Percentiles rank a stretch among this genome's conserved stretches.
phyloP scores from a whole-genome alignment of 2,329 filamentous ascomycete genomes.

The Aspergillus candidus region DNA sequence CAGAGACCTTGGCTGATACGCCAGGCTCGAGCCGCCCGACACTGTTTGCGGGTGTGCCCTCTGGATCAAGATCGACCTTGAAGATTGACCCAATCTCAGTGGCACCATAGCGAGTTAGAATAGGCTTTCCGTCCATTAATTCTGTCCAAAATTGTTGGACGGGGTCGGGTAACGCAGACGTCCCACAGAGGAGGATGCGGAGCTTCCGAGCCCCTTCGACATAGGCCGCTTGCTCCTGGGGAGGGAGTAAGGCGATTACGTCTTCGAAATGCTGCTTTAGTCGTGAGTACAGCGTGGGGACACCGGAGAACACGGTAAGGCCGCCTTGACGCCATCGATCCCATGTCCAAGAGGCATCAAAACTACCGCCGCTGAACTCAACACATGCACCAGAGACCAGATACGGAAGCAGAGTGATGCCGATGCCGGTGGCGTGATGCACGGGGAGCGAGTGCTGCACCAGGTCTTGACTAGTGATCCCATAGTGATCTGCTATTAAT shows the following conservation, averaged over 20 bases:
- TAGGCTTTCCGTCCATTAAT: slow-evolving; percentile 22
- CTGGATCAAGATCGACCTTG: slow-evolving; percentile 33
- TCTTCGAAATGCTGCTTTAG: slow-evolving; percentile 40
- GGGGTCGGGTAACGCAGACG: slow-evolving; percentile 45
- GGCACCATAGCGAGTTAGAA: slow-evolving; percentile 41
- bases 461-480: slow-evolving; percentile 24
- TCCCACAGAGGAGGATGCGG: slow-evolving; percentile 29
- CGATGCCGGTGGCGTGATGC: slow-evolving; percentile 43
- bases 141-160: slow-evolving; percentile 46
- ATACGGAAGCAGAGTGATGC: slow-evolving; percentile 39
- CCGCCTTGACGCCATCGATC: slow-evolving; percentile 37
- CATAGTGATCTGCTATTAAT: slow-evolving; percentile 32
- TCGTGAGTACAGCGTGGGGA: slow-evolving; percentile 46
- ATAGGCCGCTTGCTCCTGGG: slow-evolving; percentile 29
- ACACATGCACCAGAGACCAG: slow-evolving; percentile 41
- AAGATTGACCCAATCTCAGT: slow-evolving; percentile 42
- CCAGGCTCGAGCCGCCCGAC: slow-evolving; percentile 34
- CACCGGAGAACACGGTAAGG: slow-evolving; percentile 43
- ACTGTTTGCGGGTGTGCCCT: slow-evolving; percentile 15
- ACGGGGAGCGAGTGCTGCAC: slow-evolving; percentile 44
- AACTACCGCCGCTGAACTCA: slow-evolving; percentile 40
- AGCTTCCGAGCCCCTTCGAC: slow-evolving; percentile 29
- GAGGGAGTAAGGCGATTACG: slow-evolving; percentile 18
- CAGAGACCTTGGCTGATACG: slow-evolving; percentile 38
- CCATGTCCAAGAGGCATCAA: slow-evolving; percentile 41